phyloP scores from a whole-genome alignment of 768 basidiomycete species.

The Pulveroboletus sp. region DNA sequence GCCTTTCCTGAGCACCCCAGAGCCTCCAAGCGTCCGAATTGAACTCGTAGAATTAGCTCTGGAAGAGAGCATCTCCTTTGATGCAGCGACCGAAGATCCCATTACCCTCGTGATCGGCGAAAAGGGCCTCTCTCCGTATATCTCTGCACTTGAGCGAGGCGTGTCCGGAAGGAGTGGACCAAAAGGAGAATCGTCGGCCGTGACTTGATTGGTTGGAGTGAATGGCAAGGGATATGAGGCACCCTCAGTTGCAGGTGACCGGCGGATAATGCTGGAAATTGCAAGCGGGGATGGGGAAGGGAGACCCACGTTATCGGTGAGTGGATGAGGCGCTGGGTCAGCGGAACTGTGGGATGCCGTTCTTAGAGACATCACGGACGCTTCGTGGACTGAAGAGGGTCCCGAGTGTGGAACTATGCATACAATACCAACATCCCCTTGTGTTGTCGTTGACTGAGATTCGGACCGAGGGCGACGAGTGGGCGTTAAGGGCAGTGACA shows the following conservation, averaged over 20 bases:
- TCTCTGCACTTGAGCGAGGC: slow-evolving; percentile 24
- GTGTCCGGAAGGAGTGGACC: slow-evolving; percentile 29
- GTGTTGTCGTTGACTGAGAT: slow-evolving; percentile 16
- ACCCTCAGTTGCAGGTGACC: neutral
- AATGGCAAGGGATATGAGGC: slow-evolving; percentile 8
- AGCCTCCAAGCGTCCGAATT: slow-evolving; percentile 2
- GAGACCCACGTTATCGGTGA: neutral
- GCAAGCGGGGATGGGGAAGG: slow-evolving; percentile 7
- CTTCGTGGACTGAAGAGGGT: neutral
- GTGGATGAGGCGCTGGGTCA: neutral
- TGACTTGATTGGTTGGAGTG: slow-evolving; percentile 14
- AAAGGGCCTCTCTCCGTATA: slow-evolving; percentile 26
- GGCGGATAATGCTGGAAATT: slow-evolving; percentile 1
- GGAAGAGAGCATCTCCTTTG: slow-evolving; percentile 6
- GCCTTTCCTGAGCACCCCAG: slow-evolving; percentile 9
- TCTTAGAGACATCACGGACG: slow-evolving; percentile 2
- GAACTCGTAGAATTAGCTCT: slow-evolving; percentile 11
- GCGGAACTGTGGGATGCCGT: neutral
- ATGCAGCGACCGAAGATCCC: slow-evolving; percentile 10
- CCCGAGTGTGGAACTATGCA: slow-evolving; percentile 1
- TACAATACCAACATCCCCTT: neutral
- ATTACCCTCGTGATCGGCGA: slow-evolving; percentile 24
- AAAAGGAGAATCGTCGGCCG: slow-evolving; percentile 26
- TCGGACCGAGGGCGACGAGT: slow-evolving; percentile 13
- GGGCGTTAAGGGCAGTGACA: slow-evolving; percentile 16